phyloP scores from a whole-genome alignment of 306 rosid genomes.

The Quercus engelmannii region DNA sequence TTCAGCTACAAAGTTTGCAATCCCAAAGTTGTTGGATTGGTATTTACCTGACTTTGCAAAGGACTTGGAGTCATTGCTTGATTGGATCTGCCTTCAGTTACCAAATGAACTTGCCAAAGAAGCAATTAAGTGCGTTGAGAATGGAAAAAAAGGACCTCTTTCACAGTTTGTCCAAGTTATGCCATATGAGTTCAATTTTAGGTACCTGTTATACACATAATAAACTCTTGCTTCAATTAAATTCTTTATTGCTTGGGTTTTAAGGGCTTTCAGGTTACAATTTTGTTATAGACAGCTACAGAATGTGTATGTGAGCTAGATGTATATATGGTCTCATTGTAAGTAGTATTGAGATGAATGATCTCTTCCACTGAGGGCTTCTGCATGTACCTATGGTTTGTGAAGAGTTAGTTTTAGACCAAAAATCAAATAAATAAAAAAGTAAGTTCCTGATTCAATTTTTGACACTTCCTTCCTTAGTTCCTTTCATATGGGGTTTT shows the following conservation, averaged over 20 bases:
- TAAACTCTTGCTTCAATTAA: not conserved
- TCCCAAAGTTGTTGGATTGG: conserved; percentile 90
- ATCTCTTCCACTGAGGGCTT: not conserved
- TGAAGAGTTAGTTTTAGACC: not conserved
- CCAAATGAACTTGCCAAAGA: conserved; percentile 86
- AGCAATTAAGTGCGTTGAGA: conserved; percentile 71
- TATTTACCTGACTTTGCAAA: conserved; percentile 82
- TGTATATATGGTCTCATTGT: conserved; percentile 19
- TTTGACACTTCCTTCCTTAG: not conserved
- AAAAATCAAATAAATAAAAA: not conserved
- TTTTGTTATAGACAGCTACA: conserved; percentile 50
- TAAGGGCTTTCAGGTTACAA: conserved; percentile 29
- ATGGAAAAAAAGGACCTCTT: conserved; percentile 47
- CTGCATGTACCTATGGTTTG: not conserved
- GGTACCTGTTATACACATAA: conserved; percentile 77
- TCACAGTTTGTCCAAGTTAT: conserved; percentile 72
- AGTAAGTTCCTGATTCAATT: not conserved
- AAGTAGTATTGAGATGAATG: conserved; percentile 11
- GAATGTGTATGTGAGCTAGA: conserved; percentile 1
- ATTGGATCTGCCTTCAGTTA: conserved; percentile 91
- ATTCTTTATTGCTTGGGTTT: conserved; percentile 13
- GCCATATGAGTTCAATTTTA: conserved; percentile 89
- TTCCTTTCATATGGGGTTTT: no score
- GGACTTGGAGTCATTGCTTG: conserved; percentile 84
- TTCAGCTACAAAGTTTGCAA: conserved; percentile 56